Conservation (phyloP, 2,329 filamentous ascomycete genomes). For the Geosmithia flava region DNA sequence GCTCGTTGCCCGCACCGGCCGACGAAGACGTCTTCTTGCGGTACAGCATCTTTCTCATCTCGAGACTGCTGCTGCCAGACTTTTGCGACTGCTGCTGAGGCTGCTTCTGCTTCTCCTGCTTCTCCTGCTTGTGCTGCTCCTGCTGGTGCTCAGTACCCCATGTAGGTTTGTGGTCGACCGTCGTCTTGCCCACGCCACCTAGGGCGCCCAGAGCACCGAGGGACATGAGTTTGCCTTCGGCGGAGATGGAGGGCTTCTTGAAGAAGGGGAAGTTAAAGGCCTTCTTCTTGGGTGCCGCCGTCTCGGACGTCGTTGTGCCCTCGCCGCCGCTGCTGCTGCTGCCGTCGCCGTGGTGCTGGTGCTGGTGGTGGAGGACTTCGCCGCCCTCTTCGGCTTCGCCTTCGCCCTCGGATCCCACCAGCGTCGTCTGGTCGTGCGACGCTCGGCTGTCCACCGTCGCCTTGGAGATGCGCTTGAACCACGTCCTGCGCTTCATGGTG, state of each 20-base stretch:
- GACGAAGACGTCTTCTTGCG: neutral
- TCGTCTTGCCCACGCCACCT: neutral
- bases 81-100: constrained; percentile 3
- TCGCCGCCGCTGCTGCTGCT: constrained; percentile 2
- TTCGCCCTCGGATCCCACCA: constrained; percentile 2
- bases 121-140: too few species aligned
- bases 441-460: constrained; percentile 9
- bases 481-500: constrained; percentile 34
- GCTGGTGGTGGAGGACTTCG: neutral
- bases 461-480: constrained; percentile 38
- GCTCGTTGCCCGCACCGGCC: neutral
- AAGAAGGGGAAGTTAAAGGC: constrained; percentile 42
- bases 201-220: too few species aligned
- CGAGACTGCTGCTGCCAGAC: constrained; percentile 7
- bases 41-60: neutral
- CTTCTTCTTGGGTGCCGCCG: constrained; percentile 30
- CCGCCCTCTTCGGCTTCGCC: neutral
- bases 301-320: neutral
- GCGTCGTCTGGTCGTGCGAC: constrained; percentile 3
- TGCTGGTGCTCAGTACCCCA: neutral
- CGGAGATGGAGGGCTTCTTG: constrained; percentile 27
- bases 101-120: too few species aligned
- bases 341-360: constrained; percentile 3
- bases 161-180: neutral
- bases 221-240: constrained; percentile 18